Evolutionary conservation across 768 basidiomycete genomes (phyloP).

Genomic region (Amylocystis lapponica): DNA sequence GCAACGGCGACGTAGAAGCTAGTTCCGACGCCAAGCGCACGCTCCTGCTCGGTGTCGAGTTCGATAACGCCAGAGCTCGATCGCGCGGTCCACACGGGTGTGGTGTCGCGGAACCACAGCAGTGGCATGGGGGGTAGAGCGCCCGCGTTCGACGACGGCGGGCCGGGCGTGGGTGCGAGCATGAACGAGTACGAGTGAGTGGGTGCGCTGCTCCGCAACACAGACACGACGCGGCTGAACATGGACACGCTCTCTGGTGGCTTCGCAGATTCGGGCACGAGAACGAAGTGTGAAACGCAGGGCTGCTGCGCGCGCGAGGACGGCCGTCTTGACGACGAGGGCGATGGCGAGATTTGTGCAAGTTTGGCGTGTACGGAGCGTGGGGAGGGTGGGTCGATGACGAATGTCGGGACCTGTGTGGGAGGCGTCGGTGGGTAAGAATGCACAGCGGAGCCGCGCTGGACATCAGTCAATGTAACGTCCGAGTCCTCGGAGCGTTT

Average conservation of each 20-base stretch:
- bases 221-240: slow-evolving; percentile 24
- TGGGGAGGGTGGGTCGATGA: slow-evolving; percentile 24
- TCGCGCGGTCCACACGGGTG: slow-evolving; percentile 55
- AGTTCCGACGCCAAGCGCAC: slow-evolving; percentile 60
- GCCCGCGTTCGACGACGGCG: slow-evolving; percentile 13
- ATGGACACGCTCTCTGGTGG: slow-evolving; percentile 12
- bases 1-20: slow-evolving; percentile 77
- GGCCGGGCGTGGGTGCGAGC: slow-evolving; percentile 31
- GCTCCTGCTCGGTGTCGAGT: slow-evolving; percentile 50
- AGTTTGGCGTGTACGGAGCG: slow-evolving; percentile 25
- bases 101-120: slow-evolving; percentile 66
- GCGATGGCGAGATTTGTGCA: slow-evolving; percentile 6
- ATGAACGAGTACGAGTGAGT: slow-evolving; percentile 62
- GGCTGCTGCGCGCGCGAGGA: not conserved
- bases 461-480: slow-evolving; percentile 20
- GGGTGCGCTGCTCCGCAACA: slow-evolving; percentile 30
- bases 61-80: slow-evolving; percentile 60
- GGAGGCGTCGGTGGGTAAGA: slow-evolving; percentile 33
- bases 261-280: slow-evolving; percentile 24
- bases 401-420: slow-evolving; percentile 18
- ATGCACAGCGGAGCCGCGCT: slow-evolving; percentile 19
- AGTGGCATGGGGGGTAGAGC: slow-evolving; percentile 38
- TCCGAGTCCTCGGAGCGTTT: slow-evolving; percentile 24
- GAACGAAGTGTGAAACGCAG: slow-evolving; percentile 25
- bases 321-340: slow-evolving; percentile 2